phyloP scores from a whole-genome alignment of 495 filamentous ascomycete species.

The Talaromyces borbonicus region DNA sequence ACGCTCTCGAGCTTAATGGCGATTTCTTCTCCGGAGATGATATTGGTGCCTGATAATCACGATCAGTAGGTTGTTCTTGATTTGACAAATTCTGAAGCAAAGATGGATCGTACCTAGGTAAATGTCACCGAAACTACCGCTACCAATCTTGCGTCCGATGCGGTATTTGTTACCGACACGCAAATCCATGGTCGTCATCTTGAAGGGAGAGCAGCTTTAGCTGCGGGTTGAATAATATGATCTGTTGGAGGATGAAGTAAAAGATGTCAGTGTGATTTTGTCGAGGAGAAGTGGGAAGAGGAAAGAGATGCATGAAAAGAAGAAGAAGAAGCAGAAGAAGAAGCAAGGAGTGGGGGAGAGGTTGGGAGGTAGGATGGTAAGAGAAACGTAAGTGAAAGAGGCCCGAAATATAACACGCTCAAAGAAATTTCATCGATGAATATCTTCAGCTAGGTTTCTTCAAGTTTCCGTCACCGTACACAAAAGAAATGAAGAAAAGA shows the following conservation, averaged over 20 bases:
- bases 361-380: constrained; percentile 13
- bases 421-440: constrained; percentile 8
- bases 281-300: constrained; percentile 1
- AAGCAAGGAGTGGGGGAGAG: constrained; percentile 11
- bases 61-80: constrained; percentile 7
- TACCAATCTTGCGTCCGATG: constrained; percentile 98
- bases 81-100: neutral
- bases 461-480: too few relatives aligned
- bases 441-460: too few relatives aligned
- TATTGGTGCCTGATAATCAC: constrained; percentile 70
- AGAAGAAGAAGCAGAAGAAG: constrained; percentile 9
- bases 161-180: constrained; percentile 99
- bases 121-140: constrained; percentile 97
- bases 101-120: constrained; percentile 71
- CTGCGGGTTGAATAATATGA: constrained; percentile 7
- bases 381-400: constrained; percentile 12
- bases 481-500: neutral
- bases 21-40: constrained; percentile 99
- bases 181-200: constrained; percentile 63
- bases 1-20: constrained; percentile 99
- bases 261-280: neutral
- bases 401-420: constrained; percentile 4
- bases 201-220: constrained; percentile 15
- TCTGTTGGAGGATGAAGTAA: neutral
- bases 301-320: constrained; percentile 10